Evolutionary conservation across 2,329 filamentous ascomycete species (phyloP).

Genomic region (Hypoxylon sp.): DNA sequence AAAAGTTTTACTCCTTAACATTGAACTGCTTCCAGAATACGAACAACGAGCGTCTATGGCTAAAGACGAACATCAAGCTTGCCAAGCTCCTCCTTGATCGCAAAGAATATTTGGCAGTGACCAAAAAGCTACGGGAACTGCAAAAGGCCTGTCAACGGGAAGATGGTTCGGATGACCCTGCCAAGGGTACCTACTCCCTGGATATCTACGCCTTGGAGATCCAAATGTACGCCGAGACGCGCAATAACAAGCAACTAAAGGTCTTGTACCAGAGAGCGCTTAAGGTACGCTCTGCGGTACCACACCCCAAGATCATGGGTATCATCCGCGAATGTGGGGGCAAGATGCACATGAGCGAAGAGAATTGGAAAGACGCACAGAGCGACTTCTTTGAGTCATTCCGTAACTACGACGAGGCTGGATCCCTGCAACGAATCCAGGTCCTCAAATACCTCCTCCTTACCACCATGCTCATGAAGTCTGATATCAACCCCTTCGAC

Average conservation of each 20-base stretch:
- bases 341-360: conserved; percentile 99
- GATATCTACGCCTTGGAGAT: conserved; percentile 98
- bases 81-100: conserved; percentile 91
- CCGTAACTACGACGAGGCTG: conserved; percentile 98
- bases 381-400: conserved; percentile 99
- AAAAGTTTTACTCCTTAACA: conserved; percentile 94
- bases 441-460: conserved; percentile 97
- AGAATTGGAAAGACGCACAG: conserved; percentile 98
- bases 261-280: conserved; percentile 91
- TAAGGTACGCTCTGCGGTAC: conserved; percentile 94
- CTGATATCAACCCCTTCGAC: conserved; percentile 98
- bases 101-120: conserved; percentile 86
- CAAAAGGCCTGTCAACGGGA: conserved; percentile 90
- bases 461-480: conserved; percentile 98
- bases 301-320: conserved; percentile 98
- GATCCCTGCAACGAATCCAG: conserved; percentile 94
- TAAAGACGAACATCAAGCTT: conserved; percentile 98
- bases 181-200: conserved; percentile 95
- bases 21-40: conserved; percentile 96
- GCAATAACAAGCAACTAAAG: conserved; percentile 98
- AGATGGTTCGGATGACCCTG: conserved; percentile 91
- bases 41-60: conserved; percentile 96
- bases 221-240: conserved; percentile 97
- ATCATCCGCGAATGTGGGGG: conserved; percentile 98
- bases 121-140: conserved; percentile 87